Evolutionary conservation across 805 yeast genomes (phyloP).

Genomic region (Torulaspora indica): DNA sequence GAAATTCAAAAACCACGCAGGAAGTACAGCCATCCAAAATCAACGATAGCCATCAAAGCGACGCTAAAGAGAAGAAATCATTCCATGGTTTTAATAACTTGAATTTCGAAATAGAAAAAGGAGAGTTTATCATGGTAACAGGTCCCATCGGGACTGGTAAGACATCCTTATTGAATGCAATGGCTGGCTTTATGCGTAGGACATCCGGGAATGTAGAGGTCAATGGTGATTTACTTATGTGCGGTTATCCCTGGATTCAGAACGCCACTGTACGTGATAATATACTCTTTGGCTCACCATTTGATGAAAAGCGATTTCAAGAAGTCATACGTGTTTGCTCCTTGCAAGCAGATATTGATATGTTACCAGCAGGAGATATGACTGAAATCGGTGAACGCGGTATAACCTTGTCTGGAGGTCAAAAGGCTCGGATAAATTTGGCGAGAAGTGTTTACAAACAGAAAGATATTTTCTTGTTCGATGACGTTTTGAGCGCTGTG

Average conservation of each 20-base stretch:
- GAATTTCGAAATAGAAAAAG: conserved; percentile 49
- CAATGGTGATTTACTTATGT: conserved; percentile 49
- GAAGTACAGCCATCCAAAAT: neutral
- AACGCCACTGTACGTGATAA: conserved; percentile 74
- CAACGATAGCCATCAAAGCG: neutral
- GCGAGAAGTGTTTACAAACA: conserved; percentile 76
- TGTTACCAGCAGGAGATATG: conserved; percentile 66
- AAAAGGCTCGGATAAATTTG: conserved; percentile 72
- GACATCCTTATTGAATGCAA: conserved; percentile 63
- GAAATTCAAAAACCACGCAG: neutral
- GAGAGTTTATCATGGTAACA: conserved; percentile 56
- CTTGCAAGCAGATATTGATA: conserved; percentile 56
- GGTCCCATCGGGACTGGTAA: conserved; percentile 85
- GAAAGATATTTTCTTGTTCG: conserved; percentile 62
- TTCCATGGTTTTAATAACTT: conserved; percentile 47
- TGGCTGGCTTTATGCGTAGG: conserved; percentile 66
- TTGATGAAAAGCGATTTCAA: conserved; percentile 47
- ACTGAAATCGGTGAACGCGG: conserved; percentile 87
- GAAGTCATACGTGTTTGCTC: conserved; percentile 62
- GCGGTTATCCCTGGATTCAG: conserved; percentile 80
- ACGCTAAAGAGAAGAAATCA: conserved; percentile 27
- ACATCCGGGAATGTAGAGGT: conserved; percentile 47
- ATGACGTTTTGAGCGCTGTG: conserved; percentile 80
- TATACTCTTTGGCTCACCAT: conserved; percentile 61
- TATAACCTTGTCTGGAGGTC: conserved; percentile 84